A percentile compares a stretch with the other conserved stretches of the same genome.
These are phyloP conservation scores for Fusarium pilosicola DNA, from an alignment of 2,329 filamentous ascomycete genomes.

Conservation along the genomic window DNA sequence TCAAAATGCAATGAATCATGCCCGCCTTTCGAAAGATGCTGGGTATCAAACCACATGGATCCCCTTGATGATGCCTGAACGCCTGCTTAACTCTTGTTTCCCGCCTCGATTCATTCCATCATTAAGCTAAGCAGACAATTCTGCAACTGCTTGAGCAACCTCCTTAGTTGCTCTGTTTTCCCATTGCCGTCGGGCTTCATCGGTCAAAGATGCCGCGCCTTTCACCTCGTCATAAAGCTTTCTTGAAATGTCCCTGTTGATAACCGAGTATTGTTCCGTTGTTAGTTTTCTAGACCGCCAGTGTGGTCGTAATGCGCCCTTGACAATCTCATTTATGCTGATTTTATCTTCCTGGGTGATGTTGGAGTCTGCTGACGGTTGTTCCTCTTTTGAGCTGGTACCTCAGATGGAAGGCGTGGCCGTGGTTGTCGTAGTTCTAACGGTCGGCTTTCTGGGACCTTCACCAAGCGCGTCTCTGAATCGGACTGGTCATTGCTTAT, in stretches of 20 bases:
- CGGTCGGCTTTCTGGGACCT: conserved; percentile 46
- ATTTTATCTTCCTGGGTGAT: conserved; percentile 87
- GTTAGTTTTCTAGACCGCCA: conserved; percentile 83
- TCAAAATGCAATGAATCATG: conserved; percentile 43
- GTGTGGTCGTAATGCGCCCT: conserved; percentile 80
- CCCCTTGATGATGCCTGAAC: conserved; percentile 45
- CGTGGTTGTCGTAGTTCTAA: conserved; percentile 65
- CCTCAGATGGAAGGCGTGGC: conserved; percentile 57
- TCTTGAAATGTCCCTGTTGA: conserved; percentile 90
- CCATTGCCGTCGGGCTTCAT: conserved; percentile 74
- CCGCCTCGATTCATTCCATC: conserved; percentile 38
- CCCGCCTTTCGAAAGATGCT: conserved; percentile 44
- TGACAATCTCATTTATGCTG: conserved; percentile 89
- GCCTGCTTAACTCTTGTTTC: conserved; percentile 43
- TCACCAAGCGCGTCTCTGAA: conserved; percentile 34
- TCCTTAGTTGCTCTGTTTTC: conserved; percentile 81
- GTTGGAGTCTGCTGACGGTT: conserved; percentile 71
- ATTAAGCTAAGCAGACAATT: conserved; percentile 61
- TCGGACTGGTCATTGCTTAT: conserved; percentile 33
- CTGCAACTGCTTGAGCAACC: conserved; percentile 78
- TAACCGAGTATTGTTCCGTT: conserved; percentile 89
- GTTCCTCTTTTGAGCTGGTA: conserved; percentile 63
- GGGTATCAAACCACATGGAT: conserved; percentile 49
- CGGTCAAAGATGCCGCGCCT: conserved; percentile 67
- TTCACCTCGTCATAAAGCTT: conserved; percentile 81